Conservation (phyloP, 495 filamentous ascomycete genomes). For the Glonium stellatum region DNA sequence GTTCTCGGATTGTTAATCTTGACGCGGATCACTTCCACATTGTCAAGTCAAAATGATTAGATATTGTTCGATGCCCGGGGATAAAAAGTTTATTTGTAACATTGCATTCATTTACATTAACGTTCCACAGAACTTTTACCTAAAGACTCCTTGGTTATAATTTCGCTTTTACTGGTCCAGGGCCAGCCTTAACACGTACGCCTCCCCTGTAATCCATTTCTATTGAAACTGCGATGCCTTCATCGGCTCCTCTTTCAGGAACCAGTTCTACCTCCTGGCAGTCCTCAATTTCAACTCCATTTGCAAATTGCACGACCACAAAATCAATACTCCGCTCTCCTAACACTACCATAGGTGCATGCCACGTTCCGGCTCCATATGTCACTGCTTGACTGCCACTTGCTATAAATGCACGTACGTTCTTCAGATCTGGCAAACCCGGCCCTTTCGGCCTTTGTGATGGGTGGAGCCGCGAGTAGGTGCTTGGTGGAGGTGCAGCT, state of each 20-base stretch:
- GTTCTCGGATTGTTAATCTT: too few species aligned
- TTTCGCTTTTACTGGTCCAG: constrained; percentile 18
- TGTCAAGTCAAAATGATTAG: not conserved
- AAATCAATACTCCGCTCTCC: constrained; percentile 67
- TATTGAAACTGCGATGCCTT: constrained; percentile 27
- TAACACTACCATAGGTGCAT: constrained; percentile 92
- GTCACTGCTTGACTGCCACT: constrained; percentile 78
- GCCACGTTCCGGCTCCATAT: constrained; percentile 89
- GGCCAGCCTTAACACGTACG: constrained; percentile 21
- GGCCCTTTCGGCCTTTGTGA: constrained; percentile 37
- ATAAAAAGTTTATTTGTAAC: not conserved
- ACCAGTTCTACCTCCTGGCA: constrained; percentile 71
- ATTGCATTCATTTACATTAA: not conserved
- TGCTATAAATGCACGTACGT: constrained; percentile 71
- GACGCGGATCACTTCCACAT: too few species aligned
- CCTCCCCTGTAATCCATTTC: constrained; percentile 18
- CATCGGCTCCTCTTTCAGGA: constrained; percentile 25
- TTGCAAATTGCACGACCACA: constrained; percentile 81
- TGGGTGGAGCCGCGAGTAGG: constrained; percentile 25
- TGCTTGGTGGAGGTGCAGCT: constrained; percentile 20
- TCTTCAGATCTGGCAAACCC: constrained; percentile 67
- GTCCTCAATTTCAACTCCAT: constrained; percentile 78
- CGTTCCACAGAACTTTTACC: too few species aligned
- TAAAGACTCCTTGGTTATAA: constrained; percentile 12
- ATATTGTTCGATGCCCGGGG: not conserved